A percentile compares a stretch with the other conserved stretches of the same genome.
phyloP scores from a whole-genome alignment of 2,329 filamentous ascomycete genomes.

The Eutypa lata region DNA sequence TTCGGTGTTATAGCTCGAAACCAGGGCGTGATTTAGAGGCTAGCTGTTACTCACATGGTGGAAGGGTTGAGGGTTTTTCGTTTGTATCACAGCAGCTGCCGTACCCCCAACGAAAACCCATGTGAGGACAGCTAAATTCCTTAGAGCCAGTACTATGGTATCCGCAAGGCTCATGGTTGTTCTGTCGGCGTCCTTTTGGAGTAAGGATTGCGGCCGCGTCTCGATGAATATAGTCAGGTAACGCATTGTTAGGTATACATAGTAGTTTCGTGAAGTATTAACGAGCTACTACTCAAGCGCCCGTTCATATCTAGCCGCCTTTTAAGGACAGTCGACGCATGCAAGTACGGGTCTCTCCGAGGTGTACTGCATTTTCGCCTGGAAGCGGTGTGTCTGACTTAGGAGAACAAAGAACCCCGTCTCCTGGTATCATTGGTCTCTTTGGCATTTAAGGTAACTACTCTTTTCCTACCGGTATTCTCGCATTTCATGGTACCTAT shows the following conservation, averaged over 20 bases:
- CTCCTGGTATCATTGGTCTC: not conserved
- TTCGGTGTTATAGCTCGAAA: too few species aligned
- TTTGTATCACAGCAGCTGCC: not conserved
- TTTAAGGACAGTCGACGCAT: not conserved
- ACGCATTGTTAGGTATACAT: too few species aligned
- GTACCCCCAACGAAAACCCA: not conserved
- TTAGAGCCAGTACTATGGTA: too few species aligned
- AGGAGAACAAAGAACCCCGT: not conserved
- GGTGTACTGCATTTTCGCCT: not conserved
- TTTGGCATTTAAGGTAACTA: not conserved
- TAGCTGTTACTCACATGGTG: too few species aligned
- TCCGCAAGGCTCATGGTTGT: too few species aligned
- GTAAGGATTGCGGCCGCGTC: too few species aligned
- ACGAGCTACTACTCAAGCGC: not conserved
- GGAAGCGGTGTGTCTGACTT: not conserved
- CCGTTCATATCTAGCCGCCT: not conserved
- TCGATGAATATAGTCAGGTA: too few species aligned
- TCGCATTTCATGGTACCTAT: not conserved
- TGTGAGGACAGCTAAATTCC: too few species aligned
- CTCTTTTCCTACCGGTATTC: not conserved
- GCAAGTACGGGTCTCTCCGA: not conserved
- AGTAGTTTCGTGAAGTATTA: not conserved
- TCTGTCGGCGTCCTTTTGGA: too few species aligned
- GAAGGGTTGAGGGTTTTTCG: not conserved
- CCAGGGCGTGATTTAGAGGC: too few species aligned